Evolutionary conservation across 495 filamentous ascomycete genomes (phyloP).

Genomic region (Aspergillus avenaceus): DNA sequence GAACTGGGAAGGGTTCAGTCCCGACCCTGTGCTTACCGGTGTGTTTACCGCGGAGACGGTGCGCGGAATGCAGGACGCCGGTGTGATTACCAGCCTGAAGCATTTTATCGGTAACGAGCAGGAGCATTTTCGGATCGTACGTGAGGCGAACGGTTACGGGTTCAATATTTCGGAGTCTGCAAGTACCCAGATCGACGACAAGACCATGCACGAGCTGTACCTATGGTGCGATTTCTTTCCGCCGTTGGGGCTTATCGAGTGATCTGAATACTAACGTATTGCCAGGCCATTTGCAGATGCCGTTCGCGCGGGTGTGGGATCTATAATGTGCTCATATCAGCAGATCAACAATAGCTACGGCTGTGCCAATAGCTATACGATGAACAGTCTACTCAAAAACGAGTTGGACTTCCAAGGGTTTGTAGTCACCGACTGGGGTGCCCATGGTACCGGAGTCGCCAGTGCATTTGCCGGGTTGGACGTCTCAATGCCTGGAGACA

Average conservation of each 20-base stretch:
- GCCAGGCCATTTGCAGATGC: conserved; percentile 61
- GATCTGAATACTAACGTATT: too few species aligned
- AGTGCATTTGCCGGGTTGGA: conserved; percentile 50
- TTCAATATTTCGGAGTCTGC: not conserved
- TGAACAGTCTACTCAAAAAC: conserved; percentile 67
- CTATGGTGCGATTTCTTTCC: too few species aligned
- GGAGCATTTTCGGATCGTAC: not conserved
- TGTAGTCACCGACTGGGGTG: conserved; percentile 57
- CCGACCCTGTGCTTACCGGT: conserved; percentile 57
- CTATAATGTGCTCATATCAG: conserved; percentile 65
- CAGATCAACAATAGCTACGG: conserved; percentile 58
- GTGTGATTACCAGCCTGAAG: conserved; percentile 2
- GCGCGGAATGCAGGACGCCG: not conserved
- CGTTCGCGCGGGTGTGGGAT: conserved; percentile 52
- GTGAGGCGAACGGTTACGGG: not conserved
- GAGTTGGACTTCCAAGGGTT: conserved; percentile 77
- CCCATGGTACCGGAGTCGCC: conserved; percentile 47
- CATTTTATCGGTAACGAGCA: conserved; percentile 2
- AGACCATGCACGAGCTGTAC: conserved; percentile 67
- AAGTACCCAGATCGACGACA: conserved; percentile 61
- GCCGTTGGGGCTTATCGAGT: too few species aligned
- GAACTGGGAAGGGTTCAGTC: conserved; percentile 69
- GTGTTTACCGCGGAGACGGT: not conserved
- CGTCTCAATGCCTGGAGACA: conserved; percentile 46
- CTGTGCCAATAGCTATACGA: conserved; percentile 29